A percentile compares a stretch with the other conserved stretches of the same genome.
Conservation (phyloP, 2,329 filamentous ascomycete genomes). For the Paraphaeosphaeria sporulosa region DNA sequence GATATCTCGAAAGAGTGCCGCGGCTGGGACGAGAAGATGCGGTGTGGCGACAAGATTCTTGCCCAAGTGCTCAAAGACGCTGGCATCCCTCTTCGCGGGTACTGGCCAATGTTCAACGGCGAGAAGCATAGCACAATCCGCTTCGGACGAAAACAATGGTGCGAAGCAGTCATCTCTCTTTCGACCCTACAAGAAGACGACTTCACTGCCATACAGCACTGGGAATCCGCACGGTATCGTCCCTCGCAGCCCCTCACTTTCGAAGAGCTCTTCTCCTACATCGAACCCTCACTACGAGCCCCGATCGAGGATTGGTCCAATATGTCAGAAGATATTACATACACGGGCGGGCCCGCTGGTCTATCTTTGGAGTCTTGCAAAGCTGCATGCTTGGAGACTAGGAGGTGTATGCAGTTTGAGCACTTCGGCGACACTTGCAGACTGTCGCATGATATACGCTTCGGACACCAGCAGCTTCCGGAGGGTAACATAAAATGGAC, state of each 20-base stretch:
- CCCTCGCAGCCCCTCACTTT: slow-evolving; percentile 41
- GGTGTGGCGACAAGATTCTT: slow-evolving; percentile 45
- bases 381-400: slow-evolving; percentile 35
- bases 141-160: slow-evolving; percentile 53
- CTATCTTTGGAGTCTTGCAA: slow-evolving; percentile 40
- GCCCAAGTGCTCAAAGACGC: slow-evolving; percentile 48
- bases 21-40: slow-evolving; percentile 23
- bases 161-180: slow-evolving; percentile 52
- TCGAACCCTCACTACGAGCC: slow-evolving; percentile 35
- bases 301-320: slow-evolving; percentile 44
- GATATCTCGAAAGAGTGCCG: slow-evolving; percentile 39
- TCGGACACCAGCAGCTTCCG: slow-evolving; percentile 35
- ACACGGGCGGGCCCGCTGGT: slow-evolving; percentile 26
- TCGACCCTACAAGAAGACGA: slow-evolving; percentile 44
- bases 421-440: slow-evolving; percentile 39
- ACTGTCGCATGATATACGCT: slow-evolving; percentile 36
- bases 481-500: slow-evolving; percentile 32
- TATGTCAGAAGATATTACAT: slow-evolving; percentile 38
- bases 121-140: slow-evolving; percentile 49
- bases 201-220: slow-evolving; percentile 34
- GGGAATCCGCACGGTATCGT: slow-evolving; percentile 35
- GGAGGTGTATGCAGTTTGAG: slow-evolving; percentile 43
- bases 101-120: slow-evolving; percentile 57
- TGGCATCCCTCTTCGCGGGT: slow-evolving; percentile 45
- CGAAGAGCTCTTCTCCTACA: slow-evolving; percentile 42